Evolutionary conservation across 345 rosid genomes (phyloP), one percentile per base, ranked within the genome.

Genomic region (Boechera stricta): DNA sequence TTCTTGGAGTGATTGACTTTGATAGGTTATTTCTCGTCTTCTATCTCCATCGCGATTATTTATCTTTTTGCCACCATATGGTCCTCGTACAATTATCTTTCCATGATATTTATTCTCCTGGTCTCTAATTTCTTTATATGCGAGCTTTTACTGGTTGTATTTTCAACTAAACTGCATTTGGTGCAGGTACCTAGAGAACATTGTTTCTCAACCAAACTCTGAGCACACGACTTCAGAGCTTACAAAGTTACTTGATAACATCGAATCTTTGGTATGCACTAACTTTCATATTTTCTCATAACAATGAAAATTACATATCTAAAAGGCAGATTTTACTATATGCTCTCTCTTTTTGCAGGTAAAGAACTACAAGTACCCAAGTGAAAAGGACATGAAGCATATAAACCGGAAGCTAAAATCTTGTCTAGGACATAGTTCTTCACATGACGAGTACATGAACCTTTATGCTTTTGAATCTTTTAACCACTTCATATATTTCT

Each of bases 311-410:
- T 41, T 7, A 15, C 44, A 52, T 26, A 15, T 67, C 60, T 16
- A 24, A 72, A 63, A 64, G 57, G 42, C 66, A 24, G 12, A 66
- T 76, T 42, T 28, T 13, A 21, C 48, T 47, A 28, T 7, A n/a
- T 69, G 32, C 29, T 31, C 32, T 21, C 39, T 21, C 4, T 44
- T 15, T 67, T 10, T 49, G 42, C 82, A 95, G 98, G 90, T 86
- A 29, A 83, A 65, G 71, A 84, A 75, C 55, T 89, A 86, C 69
- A 89, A 87, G 71, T 86, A 83, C 80, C 99, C 99, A 64, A 84
- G 92, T 29, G 98, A 95, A 41, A 90, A 90, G 82, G 99, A 95
- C 82, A 89, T 95, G 99, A 95, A 89, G 84, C 92, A 95, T 85
- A 92, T 92, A 47, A 91, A 90, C 68, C 81, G 99, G 78, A 95